These are phyloP conservation scores for Panicum miliaceum DNA, from an alignment of 176 grass and related monocot genomes.

Conservation along the genomic window DNA sequence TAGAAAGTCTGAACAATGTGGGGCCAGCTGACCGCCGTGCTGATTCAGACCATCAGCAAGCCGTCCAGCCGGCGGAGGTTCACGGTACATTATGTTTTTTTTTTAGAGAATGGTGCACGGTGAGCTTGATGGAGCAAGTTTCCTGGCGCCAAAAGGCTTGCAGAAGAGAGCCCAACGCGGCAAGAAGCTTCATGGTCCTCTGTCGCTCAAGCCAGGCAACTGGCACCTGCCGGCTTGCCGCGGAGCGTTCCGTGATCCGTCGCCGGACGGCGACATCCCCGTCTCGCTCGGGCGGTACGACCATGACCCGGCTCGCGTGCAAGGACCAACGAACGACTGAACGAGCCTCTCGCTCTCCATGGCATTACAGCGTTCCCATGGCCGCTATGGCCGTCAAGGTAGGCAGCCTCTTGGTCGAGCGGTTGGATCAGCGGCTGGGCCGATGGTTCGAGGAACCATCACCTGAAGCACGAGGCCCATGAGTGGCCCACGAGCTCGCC, in stretches of 20 bases:
- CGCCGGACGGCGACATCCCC: not conserved
- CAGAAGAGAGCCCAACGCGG: not conserved
- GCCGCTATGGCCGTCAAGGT: no score
- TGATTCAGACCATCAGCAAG: not conserved
- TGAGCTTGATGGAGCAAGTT: not conserved
- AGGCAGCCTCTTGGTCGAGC: no score
- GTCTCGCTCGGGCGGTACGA: not conserved
- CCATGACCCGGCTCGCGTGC: not conserved
- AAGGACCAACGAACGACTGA: no score
- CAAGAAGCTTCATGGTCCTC: not conserved
- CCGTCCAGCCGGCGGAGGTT: not conserved
- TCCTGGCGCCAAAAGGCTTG: not conserved
- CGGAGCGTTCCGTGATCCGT: not conserved
- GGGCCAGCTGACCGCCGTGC: not conserved
- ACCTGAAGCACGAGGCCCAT: no score
- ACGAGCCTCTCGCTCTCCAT: no score
- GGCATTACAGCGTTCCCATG: no score
- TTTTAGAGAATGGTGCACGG: no score
- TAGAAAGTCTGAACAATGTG: not conserved
- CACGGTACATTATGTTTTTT: no score
- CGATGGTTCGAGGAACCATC: no score
- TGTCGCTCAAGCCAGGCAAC: no score
- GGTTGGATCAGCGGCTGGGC: no score
- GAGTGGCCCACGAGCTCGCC: no score
- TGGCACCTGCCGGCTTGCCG: not conserved